Base-by-base conservation (phyloP, 2,329 filamentous ascomycete genomes). In the Zymoseptoria crescenta region DNA sequence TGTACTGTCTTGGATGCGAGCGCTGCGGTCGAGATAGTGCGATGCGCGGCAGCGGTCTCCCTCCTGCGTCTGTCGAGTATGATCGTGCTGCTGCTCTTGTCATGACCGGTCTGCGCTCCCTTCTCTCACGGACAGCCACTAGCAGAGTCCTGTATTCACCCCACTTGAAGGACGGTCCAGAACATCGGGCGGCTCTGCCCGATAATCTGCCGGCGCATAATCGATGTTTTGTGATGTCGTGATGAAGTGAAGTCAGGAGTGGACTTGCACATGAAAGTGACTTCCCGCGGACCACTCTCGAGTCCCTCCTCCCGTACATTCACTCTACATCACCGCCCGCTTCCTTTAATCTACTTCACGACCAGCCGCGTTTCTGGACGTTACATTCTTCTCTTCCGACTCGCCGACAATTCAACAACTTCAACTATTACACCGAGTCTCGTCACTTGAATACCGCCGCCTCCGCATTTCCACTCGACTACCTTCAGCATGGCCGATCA, bases 401-500 rank as follows among this genome's bases (percentile, higher is more conserved):
- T 35, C 52, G 19, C 21, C 29, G 7, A 21, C 30, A 4, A 16
- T 8, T 8, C 52, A 54, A 9, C 28, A 53, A 20, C 52, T 35
- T 35, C 28, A 19, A 10, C 10, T 45, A 45, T 45, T 16, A 7
- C 35, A 5, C 35, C 35, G 35, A 45, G 5, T 45, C n/a, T 16
- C 13, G 4, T n/a, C 35, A 45, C 13, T 7, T 7, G n/a, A 16
- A 13, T 45, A n/a, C 24, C 41, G 28, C 30, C 41, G 19, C n/a
- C 52, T 13, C 51, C 24, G n/a, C 20, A 29, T 21, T 35, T 45
- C 54, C 45, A 35, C 45, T 28, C 49, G 21, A 29, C 29, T 29
- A 29, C 35, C 53, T 16, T 50, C 50, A 60, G 8, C 35, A 68
- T 68, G 67, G 62, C 64, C 19, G 54, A 59, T 56, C 58, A 62